These are phyloP conservation scores for Xylaria castorea DNA, from an alignment of 495 filamentous ascomycete species.

Conservation along the genomic window DNA sequence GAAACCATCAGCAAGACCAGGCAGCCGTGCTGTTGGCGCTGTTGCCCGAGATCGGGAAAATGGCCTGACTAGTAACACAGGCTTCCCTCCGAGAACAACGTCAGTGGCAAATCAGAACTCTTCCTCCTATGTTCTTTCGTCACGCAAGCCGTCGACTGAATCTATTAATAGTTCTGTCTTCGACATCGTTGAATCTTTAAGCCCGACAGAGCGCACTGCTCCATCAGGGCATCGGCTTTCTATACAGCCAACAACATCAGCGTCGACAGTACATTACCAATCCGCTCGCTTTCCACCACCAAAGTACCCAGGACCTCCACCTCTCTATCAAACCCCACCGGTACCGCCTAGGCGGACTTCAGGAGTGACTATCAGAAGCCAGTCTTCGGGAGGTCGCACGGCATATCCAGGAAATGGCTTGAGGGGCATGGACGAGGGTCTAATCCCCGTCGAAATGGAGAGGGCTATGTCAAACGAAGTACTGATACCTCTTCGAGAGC, in stretches of 20 bases:
- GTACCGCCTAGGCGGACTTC: constrained; percentile 34
- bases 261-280: constrained; percentile 19
- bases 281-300: constrained; percentile 29
- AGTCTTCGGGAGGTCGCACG: constrained; percentile 11
- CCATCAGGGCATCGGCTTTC: constrained; percentile 10
- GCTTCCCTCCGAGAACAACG: constrained; percentile 36
- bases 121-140: constrained; percentile 30
- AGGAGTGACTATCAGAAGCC: constrained; percentile 25
- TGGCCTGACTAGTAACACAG: constrained; percentile 27
- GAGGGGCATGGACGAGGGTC: constrained; percentile 37
- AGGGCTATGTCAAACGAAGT: constrained; percentile 27
- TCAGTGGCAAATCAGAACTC: constrained; percentile 33
- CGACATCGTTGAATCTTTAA: constrained; percentile 39
- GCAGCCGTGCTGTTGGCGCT: constrained; percentile 28
- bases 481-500: constrained; percentile 30
- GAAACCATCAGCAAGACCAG: constrained; percentile 30
- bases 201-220: constrained; percentile 21
- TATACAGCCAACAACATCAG: background rate
- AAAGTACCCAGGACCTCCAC: constrained; percentile 36
- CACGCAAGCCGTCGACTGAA: constrained; percentile 38
- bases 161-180: constrained; percentile 45
- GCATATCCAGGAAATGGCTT: background rate
- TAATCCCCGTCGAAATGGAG: constrained; percentile 45
- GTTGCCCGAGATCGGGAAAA: constrained; percentile 28
- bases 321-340: constrained; percentile 31